phyloP scores from a whole-genome alignment of 768 basidiomycete species.

The Phylloporus arenicola region DNA sequence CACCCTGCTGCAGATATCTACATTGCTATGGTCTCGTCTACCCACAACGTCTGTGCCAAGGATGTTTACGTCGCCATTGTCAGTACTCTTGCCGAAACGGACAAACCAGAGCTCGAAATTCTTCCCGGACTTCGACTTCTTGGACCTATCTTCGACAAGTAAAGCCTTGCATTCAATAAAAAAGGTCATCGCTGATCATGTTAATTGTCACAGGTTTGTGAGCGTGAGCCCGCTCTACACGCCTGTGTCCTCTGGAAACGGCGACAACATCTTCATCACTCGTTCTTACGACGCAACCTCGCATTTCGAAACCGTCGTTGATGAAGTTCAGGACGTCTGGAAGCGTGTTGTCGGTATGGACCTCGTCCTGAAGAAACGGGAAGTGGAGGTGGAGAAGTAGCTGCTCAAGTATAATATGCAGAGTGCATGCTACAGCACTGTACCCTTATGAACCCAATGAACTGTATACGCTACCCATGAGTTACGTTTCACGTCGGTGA shows the following conservation, averaged over 20 bases:
- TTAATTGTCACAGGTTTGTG: slow-evolving; percentile 61
- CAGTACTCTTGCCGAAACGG: slow-evolving; percentile 96
- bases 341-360: slow-evolving; percentile 74
- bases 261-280: slow-evolving; percentile 95
- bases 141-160: slow-evolving; percentile 94
- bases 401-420: slow-evolving; percentile 5
- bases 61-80: slow-evolving; percentile 96
- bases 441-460: slow-evolving; percentile 10
- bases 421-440: slow-evolving; percentile 5
- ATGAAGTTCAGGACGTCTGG: slow-evolving; percentile 97
- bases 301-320: slow-evolving; percentile 98
- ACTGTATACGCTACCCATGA: slow-evolving; percentile 3
- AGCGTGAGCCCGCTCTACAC: slow-evolving; percentile 84
- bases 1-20: slow-evolving; percentile 74
- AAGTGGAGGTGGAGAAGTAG: slow-evolving; percentile 56
- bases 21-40: slow-evolving; percentile 94
- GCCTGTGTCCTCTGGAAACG: slow-evolving; percentile 73
- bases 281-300: slow-evolving; percentile 97
- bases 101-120: slow-evolving; percentile 88
- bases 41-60: slow-evolving; percentile 96
- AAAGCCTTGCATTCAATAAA: slow-evolving; percentile 21
- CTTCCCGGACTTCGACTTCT: slow-evolving; percentile 87
- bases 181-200: slow-evolving; percentile 6
- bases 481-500: background rate
- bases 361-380: slow-evolving; percentile 85